phyloP scores from a whole-genome alignment of 768 basidiomycete genomes.

The Naganishia vaughanmartiniae region DNA sequence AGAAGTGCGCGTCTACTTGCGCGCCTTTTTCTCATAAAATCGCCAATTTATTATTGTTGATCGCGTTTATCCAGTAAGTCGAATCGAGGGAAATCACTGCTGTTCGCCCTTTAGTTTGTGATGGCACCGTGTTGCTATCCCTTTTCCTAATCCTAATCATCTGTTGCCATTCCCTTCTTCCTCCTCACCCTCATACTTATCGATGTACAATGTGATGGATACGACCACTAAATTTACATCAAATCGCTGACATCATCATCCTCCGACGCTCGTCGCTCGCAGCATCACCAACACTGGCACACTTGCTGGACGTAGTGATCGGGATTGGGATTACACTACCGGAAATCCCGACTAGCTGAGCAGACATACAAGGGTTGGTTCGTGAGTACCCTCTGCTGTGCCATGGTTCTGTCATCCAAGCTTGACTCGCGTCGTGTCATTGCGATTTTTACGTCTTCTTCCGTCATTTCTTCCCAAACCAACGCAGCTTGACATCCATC shows the following conservation, averaged over 20 bases:
- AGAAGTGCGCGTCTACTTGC: not conserved
- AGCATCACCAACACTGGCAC: not conserved
- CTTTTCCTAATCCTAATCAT: not conserved
- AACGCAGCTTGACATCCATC: not conserved
- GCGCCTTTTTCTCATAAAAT: not conserved
- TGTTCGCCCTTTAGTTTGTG: not conserved
- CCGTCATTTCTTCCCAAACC: not conserved
- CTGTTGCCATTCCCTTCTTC: not conserved
- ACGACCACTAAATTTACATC: not conserved
- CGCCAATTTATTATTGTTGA: not conserved
- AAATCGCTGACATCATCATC: not conserved
- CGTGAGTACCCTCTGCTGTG: not conserved
- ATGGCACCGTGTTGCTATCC: not conserved
- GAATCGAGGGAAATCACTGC: not conserved
- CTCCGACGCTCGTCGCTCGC: not conserved
- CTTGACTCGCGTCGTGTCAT: not conserved
- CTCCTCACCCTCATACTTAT: not conserved
- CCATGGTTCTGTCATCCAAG: not conserved
- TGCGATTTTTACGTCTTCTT: not conserved
- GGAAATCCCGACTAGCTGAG: not conserved
- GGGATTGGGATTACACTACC: not conserved
- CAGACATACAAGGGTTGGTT: not conserved
- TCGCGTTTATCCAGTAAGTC: constrained; percentile 22
- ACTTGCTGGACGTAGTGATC: not conserved
- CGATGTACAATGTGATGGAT: constrained; percentile 16